These are phyloP conservation scores for Abelmoschus esculentus DNA, from an alignment of 345 rosid species.

Conservation along the genomic window DNA sequence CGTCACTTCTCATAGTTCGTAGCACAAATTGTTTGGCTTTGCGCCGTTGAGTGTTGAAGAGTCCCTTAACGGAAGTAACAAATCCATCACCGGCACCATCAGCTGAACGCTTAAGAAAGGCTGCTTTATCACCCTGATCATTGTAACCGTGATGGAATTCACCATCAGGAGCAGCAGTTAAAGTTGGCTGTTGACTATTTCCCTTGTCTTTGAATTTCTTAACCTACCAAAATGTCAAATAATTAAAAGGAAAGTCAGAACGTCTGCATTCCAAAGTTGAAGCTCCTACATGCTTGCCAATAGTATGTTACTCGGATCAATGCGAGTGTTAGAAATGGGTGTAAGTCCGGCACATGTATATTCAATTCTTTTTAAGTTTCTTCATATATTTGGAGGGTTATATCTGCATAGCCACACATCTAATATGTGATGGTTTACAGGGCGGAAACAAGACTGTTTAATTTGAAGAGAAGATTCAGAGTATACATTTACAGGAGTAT, in stretches of 20 bases:
- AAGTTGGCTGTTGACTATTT: constrained; percentile 40
- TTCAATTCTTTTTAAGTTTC: too few species aligned
- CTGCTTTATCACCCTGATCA: constrained; percentile 63
- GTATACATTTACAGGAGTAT: not conserved
- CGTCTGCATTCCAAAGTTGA: not conserved
- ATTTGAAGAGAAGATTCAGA: not conserved
- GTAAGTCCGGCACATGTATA: too few species aligned
- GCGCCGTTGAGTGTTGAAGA: constrained; percentile 82
- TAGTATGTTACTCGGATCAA: not conserved
- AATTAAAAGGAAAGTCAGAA: not conserved
- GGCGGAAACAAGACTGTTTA: not conserved
- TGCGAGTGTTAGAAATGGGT: not conserved
- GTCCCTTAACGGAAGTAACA: constrained; percentile 82
- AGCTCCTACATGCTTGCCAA: not conserved
- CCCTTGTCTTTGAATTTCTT: constrained; percentile 87
- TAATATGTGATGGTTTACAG: not conserved
- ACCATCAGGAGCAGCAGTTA: constrained; percentile 43
- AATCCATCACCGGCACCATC: constrained; percentile 99
- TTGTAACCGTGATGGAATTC: constrained; percentile 57
- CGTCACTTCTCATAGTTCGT: constrained; percentile 92
- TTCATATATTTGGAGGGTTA: not conserved
- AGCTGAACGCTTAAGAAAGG: constrained; percentile 64
- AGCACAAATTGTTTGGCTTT: constrained; percentile 89
- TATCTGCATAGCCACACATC: not conserved
- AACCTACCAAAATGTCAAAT: constrained; percentile 48